Percentiles rank a stretch among this genome's conserved stretches.
phyloP scores from a whole-genome alignment of 179 eudicot genomes.

The Beta lomatogona region DNA sequence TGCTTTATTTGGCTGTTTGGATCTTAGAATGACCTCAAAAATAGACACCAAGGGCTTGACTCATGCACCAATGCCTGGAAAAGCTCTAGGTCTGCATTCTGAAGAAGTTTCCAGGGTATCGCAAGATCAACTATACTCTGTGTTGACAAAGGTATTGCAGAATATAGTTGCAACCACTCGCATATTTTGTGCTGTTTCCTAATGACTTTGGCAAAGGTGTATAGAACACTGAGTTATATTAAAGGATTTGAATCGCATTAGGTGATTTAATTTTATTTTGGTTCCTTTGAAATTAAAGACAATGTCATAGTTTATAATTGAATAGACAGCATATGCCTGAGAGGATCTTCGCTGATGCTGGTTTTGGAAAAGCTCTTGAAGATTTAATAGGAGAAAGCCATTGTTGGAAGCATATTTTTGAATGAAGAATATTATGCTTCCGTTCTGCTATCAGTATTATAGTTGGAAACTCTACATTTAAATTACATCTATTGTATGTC shows the following conservation, averaged over 20 bases:
- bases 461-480: too few species aligned
- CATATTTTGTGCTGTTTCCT: background rate
- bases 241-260: background rate
- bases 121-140: slow-evolving; percentile 40
- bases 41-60: slow-evolving; percentile 30
- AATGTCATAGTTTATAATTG: background rate
- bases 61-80: slow-evolving; percentile 28
- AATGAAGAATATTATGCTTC: background rate
- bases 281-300: background rate
- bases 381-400: background rate
- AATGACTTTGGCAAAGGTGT: background rate
- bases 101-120: slow-evolving; percentile 56
- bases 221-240: background rate
- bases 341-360: background rate
- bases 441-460: background rate
- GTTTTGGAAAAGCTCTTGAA: background rate
- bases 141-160: slow-evolving; percentile 60
- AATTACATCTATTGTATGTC: background rate
- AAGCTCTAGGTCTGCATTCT: slow-evolving; percentile 33
- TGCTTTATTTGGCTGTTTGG: slow-evolving; percentile 57
- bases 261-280: background rate
- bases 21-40: slow-evolving; percentile 32
- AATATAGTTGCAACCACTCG: background rate
- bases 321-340: background rate
- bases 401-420: background rate